phyloP scores from a whole-genome alignment of 257 asterid genomes.

The Fraxinus anomala region DNA sequence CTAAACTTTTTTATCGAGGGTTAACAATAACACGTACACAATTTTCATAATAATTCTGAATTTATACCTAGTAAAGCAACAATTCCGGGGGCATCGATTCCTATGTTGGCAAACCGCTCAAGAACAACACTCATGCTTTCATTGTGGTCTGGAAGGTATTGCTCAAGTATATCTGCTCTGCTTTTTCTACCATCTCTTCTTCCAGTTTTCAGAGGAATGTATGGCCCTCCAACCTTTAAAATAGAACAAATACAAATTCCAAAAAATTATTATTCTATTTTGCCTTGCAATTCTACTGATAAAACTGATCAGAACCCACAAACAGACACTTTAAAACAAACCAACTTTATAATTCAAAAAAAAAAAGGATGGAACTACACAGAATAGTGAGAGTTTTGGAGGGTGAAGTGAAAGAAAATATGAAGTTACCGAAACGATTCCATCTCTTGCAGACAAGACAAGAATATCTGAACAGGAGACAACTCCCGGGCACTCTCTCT shows the following conservation, averaged over 20 bases:
- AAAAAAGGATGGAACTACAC: constrained; percentile 7
- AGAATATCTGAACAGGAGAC: constrained; percentile 94
- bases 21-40: not conserved
- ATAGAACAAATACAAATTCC: not conserved
- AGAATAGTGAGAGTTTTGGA: no score
- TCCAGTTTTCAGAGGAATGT: constrained; percentile 84
- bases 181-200: constrained; percentile 92
- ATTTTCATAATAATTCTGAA: not conserved
- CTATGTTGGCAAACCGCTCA: constrained; percentile 68
- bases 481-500: constrained; percentile 94
- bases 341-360: not conserved
- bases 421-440: constrained; percentile 58
- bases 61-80: constrained; percentile 82
- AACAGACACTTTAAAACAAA: constrained; percentile 4
- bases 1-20: not conserved
- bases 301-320: not conserved
- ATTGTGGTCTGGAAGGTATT: constrained; percentile 89
- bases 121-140: constrained; percentile 88
- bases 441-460: constrained; percentile 92
- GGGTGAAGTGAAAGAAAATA: no score
- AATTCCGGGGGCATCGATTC: constrained; percentile 71
- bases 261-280: not conserved
- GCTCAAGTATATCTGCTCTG: constrained; percentile 79
- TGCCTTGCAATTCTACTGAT: not conserved
- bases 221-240: constrained; percentile 83